These are phyloP conservation scores for Cutaneotrichosporon cyanovorans DNA, from an alignment of 1,284 basidiomycete species.

Conservation along the genomic window DNA sequence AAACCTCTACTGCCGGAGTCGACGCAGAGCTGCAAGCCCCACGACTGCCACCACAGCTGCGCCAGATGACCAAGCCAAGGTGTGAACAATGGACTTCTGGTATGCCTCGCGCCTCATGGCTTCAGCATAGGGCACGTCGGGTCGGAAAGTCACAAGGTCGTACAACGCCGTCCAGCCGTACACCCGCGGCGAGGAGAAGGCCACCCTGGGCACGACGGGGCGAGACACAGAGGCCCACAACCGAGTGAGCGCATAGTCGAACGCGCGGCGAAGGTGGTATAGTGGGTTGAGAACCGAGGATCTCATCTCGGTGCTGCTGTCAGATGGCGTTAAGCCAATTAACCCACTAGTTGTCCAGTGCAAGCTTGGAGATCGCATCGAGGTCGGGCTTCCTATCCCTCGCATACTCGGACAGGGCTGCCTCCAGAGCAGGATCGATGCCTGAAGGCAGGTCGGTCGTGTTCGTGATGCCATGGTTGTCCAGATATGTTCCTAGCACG, in stretches of 20 bases:
- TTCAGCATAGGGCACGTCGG: constrained; percentile 77
- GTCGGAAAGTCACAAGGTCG: constrained; percentile 94
- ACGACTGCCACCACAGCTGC: not conserved
- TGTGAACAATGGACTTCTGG: constrained; percentile 34
- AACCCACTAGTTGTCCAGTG: constrained; percentile 90
- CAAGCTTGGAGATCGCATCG: constrained; percentile 79
- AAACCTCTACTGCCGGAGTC: not conserved
- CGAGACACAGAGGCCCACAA: constrained; percentile 55
- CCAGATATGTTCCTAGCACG: constrained; percentile 69
- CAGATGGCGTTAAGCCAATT: not conserved
- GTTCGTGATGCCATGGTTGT: constrained; percentile 57
- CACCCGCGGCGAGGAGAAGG: constrained; percentile 49
- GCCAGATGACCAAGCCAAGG: not conserved
- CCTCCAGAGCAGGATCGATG: constrained; percentile 51
- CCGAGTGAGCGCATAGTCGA: constrained; percentile 59
- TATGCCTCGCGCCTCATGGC: constrained; percentile 40
- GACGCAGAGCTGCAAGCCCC: not conserved
- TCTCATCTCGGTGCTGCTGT: constrained; percentile 79
- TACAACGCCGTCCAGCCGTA: constrained; percentile 86
- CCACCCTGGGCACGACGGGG: constrained; percentile 42
- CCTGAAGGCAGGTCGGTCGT: constrained; percentile 33
- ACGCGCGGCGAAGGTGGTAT: constrained; percentile 70
- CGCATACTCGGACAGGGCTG: constrained; percentile 69
- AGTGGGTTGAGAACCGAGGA: constrained; percentile 75
- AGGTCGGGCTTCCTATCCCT: constrained; percentile 76